These are phyloP conservation scores for Debaryomyces sp. DNA, from an alignment of 1,139 yeast genomes.

Conservation along the genomic window DNA sequence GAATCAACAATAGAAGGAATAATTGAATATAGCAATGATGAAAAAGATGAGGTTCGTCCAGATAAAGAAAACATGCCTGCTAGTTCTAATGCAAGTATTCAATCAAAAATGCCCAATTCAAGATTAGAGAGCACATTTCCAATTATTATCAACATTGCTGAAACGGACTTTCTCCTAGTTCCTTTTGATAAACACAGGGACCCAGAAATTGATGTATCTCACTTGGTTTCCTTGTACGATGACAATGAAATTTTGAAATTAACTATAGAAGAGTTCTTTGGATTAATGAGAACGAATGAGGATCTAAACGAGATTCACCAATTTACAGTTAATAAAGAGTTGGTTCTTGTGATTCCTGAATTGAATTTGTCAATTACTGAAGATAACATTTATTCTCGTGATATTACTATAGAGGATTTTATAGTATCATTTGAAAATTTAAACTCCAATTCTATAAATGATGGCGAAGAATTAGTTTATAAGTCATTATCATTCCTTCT, in stretches of 20 bases:
- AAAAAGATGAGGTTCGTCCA: background rate
- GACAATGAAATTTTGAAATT: constrained; percentile 17
- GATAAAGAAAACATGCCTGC: background rate
- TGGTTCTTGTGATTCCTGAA: constrained; percentile 35
- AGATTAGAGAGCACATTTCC: constrained; percentile 16
- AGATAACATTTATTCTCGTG: constrained; percentile 39
- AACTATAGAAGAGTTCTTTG: constrained; percentile 31
- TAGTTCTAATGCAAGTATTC: background rate
- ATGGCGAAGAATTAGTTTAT: constrained; percentile 20
- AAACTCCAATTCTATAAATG: constrained; percentile 20
- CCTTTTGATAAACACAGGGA: constrained; percentile 19
- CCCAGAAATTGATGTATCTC: constrained; percentile 15
- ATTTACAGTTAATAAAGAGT: constrained; percentile 32
- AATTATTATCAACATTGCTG: constrained; percentile 22
- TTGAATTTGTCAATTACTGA: constrained; percentile 39
- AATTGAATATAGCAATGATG: background rate
- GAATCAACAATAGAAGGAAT: background rate
- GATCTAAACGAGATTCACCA: constrained; percentile 30
- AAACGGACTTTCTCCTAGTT: constrained; percentile 27
- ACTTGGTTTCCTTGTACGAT: constrained; percentile 28
- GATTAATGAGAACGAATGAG: constrained; percentile 27
- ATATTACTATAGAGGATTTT: constrained; percentile 36
- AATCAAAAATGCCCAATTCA: background rate
- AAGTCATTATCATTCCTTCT: constrained; percentile 27
- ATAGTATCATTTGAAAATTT: constrained; percentile 31